Conservation (phyloP, 1,284 basidiomycete genomes). For the Ceratobasidium sp. region DNA sequence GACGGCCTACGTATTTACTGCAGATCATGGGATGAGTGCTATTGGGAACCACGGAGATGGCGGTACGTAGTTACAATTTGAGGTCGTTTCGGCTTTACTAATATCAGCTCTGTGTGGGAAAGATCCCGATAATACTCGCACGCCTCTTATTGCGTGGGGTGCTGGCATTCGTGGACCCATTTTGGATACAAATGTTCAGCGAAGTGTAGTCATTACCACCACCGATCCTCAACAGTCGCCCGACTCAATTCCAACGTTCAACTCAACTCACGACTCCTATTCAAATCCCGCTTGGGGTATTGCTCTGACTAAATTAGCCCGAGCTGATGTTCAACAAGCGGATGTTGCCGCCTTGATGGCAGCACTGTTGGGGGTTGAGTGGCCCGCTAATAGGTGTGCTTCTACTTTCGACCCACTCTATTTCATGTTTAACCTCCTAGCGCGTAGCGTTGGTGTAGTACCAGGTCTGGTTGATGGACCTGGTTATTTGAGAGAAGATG, state of each 20-base stretch:
- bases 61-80: conserved; percentile 62
- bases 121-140: conserved; percentile 92
- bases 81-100: conserved; percentile 26
- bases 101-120: conserved; percentile 37
- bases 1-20: conserved; percentile 87
- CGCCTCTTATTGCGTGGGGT: conserved; percentile 89
- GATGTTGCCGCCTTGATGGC: conserved; percentile 87
- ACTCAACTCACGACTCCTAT: conserved; percentile 75
- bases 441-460: conserved; percentile 28
- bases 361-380: conserved; percentile 74
- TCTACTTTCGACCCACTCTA: conserved; percentile 68
- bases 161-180: conserved; percentile 78
- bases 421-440: neutral
- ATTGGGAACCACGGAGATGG: conserved; percentile 94
- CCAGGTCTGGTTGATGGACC: conserved; percentile 55
- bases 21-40: conserved; percentile 92
- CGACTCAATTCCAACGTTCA: conserved; percentile 60
- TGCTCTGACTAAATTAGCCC: conserved; percentile 62
- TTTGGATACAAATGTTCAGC: neutral
- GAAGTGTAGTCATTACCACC: too few relatives aligned
- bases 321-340: conserved; percentile 86
- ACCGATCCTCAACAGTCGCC: conserved; percentile 51
- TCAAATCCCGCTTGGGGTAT: conserved; percentile 72
- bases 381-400: conserved; percentile 84
- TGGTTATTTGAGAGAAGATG: conserved; percentile 66